phyloP scores from a whole-genome alignment of 2,329 filamentous ascomycete species.

The Ophiostoma fasciatum region DNA sequence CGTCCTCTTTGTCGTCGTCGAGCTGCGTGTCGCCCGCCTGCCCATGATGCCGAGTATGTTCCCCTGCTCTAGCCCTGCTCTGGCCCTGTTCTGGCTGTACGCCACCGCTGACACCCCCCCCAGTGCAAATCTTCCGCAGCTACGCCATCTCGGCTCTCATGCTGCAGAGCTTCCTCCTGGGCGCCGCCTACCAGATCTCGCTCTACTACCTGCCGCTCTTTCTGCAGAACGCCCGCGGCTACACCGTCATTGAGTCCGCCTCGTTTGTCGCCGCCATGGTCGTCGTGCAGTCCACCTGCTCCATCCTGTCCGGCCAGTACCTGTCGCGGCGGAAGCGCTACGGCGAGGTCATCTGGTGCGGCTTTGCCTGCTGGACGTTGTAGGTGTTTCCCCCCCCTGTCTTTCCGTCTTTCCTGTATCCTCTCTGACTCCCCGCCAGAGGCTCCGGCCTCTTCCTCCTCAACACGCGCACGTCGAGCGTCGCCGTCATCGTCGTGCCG shows the following conservation, averaged over 20 bases:
- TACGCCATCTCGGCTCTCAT: conserved; percentile 6
- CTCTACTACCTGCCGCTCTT: conserved; percentile 16
- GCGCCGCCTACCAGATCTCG: conserved; percentile 9
- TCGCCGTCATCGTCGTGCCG: conserved; percentile 17
- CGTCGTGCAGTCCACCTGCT: conserved; percentile 15
- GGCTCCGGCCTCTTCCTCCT: conserved; percentile 19
- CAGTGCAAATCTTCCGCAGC: conserved; percentile 9
- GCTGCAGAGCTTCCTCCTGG: conserved; percentile 9
- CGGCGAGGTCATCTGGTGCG: conserved; percentile 17
- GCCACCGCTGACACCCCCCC: too few species aligned
- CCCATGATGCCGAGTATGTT: conserved; percentile 11
- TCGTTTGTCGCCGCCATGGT: conserved; percentile 18
- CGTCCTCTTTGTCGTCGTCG: conserved; percentile 8
- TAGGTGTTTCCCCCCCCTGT: background rate
- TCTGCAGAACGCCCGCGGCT: conserved; percentile 18
- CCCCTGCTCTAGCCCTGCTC: too few species aligned
- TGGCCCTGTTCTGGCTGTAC: too few species aligned
- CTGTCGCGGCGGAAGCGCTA: conserved; percentile 18
- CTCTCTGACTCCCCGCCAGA: background rate
- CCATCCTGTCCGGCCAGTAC: conserved; percentile 18
- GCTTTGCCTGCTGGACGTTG: conserved; percentile 22
- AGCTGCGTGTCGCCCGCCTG: conserved; percentile 8
- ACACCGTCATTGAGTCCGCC: conserved; percentile 16
- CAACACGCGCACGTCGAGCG: conserved; percentile 14
- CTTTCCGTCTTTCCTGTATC: background rate